Evolutionary conservation across 1,284 basidiomycete species (phyloP), one percentile per base, ranked within the genome.

Genomic region (Abortiporus biennis): DNA sequence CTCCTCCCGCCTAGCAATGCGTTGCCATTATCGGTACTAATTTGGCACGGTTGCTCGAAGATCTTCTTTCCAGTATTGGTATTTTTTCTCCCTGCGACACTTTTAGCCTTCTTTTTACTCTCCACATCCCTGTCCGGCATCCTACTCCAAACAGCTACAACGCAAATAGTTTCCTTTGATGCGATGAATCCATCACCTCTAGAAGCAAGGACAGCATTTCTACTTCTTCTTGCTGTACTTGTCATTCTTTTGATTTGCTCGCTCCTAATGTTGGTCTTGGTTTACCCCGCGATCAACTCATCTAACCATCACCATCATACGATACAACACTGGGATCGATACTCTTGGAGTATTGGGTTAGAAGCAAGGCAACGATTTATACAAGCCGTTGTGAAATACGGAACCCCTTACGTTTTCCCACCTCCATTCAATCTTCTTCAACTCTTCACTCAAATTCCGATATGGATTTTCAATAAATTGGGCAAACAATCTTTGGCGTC

Each of bases 381-480:
- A n/a, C 54, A 53, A 22, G 59, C 64, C n/a, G 63, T 72, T 6
- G 40, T 55, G 17, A 40, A 45, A 4, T 77, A 77, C 48, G 56
- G 65, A 0, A 46, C 48, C 3, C 61, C 65, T 3, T 66, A 68
- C 45, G 54, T 52, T 34, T 79, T 74, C 49, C 74, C 74, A 3
- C 61, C 72, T 3, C 76, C 76, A 0, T 65, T 79, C 54, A 78
- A 74, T 53, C 45, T 78, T 19, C 34, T 64, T 4, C 52, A 53
- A 4, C 5, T 60, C 1, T 41, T 62, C 20, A 50, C 62, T 3
- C 48, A 39, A 20, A 23, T 58, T 9, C 61, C 61, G 1, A 47
- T n/a, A n/a, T n/a, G n/a, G n/a, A n/a, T n/a, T n/a, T n/a, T n/a
- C n/a, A n/a, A n/a, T n/a, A n/a, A n/a, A n/a, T n/a, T n/a, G n/a